Conservation (phyloP, 2,329 filamentous ascomycete species). For the Ophiocordyceps robertsii region DNA sequence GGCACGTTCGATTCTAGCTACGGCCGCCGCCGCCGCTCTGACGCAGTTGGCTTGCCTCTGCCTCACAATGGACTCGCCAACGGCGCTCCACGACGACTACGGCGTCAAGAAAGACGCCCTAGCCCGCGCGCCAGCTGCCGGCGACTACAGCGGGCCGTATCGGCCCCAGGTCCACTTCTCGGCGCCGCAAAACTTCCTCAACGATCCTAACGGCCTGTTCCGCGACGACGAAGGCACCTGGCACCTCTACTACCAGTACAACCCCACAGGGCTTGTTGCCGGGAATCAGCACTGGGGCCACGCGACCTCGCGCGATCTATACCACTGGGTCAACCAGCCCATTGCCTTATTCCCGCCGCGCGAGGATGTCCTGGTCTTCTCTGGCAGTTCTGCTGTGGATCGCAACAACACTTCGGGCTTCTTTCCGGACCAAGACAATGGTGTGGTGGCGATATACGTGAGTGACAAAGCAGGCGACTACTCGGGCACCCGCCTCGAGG, state of each 20-base stretch:
- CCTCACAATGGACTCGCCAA: too few relatives aligned
- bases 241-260: conserved; percentile 54
- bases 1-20: too few relatives aligned
- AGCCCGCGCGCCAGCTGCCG: not conserved
- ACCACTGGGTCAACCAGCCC: conserved; percentile 51
- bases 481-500: too few relatives aligned
- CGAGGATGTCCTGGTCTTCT: conserved; percentile 31
- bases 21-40: too few relatives aligned
- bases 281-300: conserved; percentile 57
- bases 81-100: not conserved
- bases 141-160: conserved; percentile 1
- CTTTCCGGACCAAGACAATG: conserved; percentile 44
- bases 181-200: conserved; percentile 2
- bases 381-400: conserved; percentile 45
- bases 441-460: conserved; percentile 39
- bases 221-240: conserved; percentile 41
- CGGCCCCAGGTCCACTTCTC: conserved; percentile 2
- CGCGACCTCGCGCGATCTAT: conserved; percentile 47
- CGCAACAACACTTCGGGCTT: conserved; percentile 52
- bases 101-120: not conserved
- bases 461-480: conserved; percentile 4
- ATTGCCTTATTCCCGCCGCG: conserved; percentile 42
- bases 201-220: conserved; percentile 2
- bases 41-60: too few relatives aligned
- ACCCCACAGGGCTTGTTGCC: conserved; percentile 25